A percentile compares a stretch with the other conserved stretches of the same genome.
Evolutionary conservation across 768 basidiomycete genomes (phyloP).

Genomic region (Boletus sp.): DNA sequence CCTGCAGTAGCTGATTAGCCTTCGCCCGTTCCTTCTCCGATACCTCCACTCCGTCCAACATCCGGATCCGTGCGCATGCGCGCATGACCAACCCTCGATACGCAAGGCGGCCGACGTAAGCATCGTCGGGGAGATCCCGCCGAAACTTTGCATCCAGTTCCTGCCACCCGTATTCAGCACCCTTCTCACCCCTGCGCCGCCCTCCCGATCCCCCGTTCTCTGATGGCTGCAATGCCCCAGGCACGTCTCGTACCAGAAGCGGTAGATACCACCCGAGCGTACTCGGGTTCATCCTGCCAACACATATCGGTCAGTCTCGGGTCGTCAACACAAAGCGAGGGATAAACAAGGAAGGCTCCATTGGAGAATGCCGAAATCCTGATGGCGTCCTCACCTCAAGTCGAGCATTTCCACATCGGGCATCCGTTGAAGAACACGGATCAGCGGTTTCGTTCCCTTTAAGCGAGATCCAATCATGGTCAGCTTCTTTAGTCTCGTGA

Average conservation of each 20-base stretch:
- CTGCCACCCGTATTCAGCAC: slow-evolving; percentile 52
- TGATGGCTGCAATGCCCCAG: slow-evolving; percentile 65
- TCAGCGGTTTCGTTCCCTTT: slow-evolving; percentile 69
- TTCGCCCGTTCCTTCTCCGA: slow-evolving; percentile 83
- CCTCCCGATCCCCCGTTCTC: slow-evolving; percentile 33
- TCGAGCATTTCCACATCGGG: slow-evolving; percentile 86
- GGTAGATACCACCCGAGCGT: slow-evolving; percentile 97
- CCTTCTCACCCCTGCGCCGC: slow-evolving; percentile 33
- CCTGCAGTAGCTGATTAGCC: slow-evolving; percentile 65
- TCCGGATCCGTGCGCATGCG: slow-evolving; percentile 58
- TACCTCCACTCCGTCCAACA: slow-evolving; percentile 86
- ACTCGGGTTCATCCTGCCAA: slow-evolving; percentile 86
- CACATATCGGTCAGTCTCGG: slow-evolving; percentile 26
- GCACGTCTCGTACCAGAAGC: slow-evolving; percentile 67
- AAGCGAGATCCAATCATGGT: slow-evolving; percentile 85
- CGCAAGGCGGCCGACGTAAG: slow-evolving; percentile 81
- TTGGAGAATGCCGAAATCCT: slow-evolving; percentile 12
- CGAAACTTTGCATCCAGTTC: slow-evolving; percentile 85
- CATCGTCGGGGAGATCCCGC: slow-evolving; percentile 83
- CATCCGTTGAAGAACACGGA: slow-evolving; percentile 70
- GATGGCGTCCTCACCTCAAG: slow-evolving; percentile 62
- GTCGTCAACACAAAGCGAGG: slow-evolving; percentile 12
- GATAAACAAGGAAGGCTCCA: not conserved
- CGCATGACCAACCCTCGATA: slow-evolving; percentile 90
- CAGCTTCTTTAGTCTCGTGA: slow-evolving; percentile 76